Conservation (phyloP, 371 early-diverging fungal species). For the Syncephalastrum sp. region DNA sequence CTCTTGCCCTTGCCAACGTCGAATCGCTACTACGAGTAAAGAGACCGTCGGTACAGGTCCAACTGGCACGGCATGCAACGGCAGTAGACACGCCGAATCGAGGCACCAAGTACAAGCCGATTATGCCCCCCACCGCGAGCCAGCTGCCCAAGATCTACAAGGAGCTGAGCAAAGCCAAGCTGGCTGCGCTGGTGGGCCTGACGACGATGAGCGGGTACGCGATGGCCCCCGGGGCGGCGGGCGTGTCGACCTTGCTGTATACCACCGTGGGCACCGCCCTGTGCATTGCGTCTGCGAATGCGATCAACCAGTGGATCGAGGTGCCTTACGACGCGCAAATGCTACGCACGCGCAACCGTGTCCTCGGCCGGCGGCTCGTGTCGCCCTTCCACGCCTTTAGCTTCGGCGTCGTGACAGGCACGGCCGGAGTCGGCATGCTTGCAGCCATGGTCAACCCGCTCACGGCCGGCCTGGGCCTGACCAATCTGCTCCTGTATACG, state of each 20-base stretch:
- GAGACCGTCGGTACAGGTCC: too few relatives aligned
- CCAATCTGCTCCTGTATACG: conserved; percentile 89
- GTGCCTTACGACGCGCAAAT: conserved; percentile 97
- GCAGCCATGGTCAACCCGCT: conserved; percentile 81
- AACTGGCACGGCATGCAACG: conserved; percentile 14
- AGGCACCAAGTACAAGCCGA: conserved; percentile 43
- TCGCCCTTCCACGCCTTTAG: conserved; percentile 85
- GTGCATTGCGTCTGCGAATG: conserved; percentile 92
- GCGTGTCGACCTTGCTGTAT: conserved; percentile 70
- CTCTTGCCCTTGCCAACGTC: too few relatives aligned
- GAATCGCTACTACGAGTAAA: too few relatives aligned
- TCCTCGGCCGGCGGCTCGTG: conserved; percentile 80
- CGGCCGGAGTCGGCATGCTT: conserved; percentile 69
- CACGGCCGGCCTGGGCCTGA: conserved; percentile 76
- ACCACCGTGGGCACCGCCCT: conserved; percentile 89
- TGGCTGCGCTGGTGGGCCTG: conserved; percentile 87
- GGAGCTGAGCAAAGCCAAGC: conserved; percentile 76
- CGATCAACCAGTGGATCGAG: conserved; percentile 96
- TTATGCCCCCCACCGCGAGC: conserved; percentile 28
- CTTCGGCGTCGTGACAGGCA: conserved; percentile 74
- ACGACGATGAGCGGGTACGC: conserved; percentile 97
- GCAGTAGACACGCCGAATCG: conserved; percentile 6
- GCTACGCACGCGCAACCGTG: conserved; percentile 88
- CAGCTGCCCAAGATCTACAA: conserved; percentile 56
- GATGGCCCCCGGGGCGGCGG: conserved; percentile 79